phyloP scores from a whole-genome alignment of 2,329 filamentous ascomycete genomes.

The Diaporthe ampelina region DNA sequence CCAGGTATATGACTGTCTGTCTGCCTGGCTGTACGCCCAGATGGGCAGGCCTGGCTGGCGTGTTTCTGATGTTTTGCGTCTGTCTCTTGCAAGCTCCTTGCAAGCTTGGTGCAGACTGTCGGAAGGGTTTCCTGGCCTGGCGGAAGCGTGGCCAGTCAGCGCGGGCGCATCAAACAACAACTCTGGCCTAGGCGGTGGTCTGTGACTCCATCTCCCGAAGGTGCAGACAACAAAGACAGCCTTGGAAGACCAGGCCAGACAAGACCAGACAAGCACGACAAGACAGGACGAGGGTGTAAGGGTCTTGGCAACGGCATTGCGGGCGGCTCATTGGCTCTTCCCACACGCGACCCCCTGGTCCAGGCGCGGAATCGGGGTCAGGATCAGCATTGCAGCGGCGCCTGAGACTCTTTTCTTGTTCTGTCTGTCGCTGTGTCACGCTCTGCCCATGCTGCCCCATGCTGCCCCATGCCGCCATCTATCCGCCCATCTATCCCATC shows the following conservation, averaged over 20 bases:
- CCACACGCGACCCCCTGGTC: constrained; percentile 25
- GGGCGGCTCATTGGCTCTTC: constrained; percentile 16
- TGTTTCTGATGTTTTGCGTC: constrained; percentile 31
- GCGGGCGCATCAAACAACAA: constrained; percentile 31
- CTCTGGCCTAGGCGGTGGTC: constrained; percentile 29
- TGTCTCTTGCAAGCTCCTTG: neutral
- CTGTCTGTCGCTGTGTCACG: neutral
- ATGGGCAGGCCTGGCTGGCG: constrained; percentile 8
- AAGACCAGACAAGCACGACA: constrained; percentile 30
- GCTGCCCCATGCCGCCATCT: neutral
- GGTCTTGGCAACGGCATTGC: constrained; percentile 1
- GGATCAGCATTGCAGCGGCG: constrained; percentile 30
- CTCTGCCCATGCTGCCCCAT: neutral
- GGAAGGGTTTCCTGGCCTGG: constrained; percentile 30
- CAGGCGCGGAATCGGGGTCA: constrained; percentile 30
- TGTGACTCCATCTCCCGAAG: constrained; percentile 4
- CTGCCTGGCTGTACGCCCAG: neutral
- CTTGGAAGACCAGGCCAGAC: constrained; percentile 26
- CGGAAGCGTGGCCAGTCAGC: constrained; percentile 19
- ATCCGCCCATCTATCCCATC: constrained; percentile 2
- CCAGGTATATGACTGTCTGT: neutral
- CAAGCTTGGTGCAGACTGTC: neutral
- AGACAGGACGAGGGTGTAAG: constrained; percentile 24
- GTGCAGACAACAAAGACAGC: constrained; percentile 2
- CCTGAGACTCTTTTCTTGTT: constrained; percentile 25